Percentiles rank a stretch among this genome's conserved stretches.
Evolutionary conservation across 768 basidiomycete species (phyloP).

Genomic region (Leccinellum albellum): DNA sequence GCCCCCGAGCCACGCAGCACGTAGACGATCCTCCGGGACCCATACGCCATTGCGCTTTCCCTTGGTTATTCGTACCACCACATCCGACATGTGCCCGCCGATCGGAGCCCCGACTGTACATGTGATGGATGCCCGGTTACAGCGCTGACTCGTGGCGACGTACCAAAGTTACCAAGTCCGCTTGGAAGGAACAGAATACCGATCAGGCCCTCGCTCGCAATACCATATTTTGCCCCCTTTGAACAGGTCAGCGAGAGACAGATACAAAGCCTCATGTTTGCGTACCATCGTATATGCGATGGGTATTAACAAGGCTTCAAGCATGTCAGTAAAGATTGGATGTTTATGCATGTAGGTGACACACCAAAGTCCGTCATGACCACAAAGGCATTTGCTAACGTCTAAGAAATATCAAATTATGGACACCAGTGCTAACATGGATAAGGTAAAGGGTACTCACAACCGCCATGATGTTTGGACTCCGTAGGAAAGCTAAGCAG

Average conservation of each 20-base stretch:
- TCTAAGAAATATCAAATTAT: conserved; percentile 31
- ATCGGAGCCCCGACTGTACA: conserved; percentile 54
- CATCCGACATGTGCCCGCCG: conserved; percentile 58
- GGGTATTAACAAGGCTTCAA: conserved; percentile 48
- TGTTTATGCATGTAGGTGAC: conserved; percentile 22
- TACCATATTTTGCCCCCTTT: conserved; percentile 44
- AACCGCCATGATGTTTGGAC: conserved; percentile 54
- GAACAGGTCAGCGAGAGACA: not conserved
- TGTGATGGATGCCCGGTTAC: not conserved
- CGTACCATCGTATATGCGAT: conserved; percentile 65
- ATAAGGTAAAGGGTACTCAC: conserved; percentile 41
- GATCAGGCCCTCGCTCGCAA: conserved; percentile 20
- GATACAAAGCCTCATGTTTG: not conserved
- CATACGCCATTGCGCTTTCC: conserved; percentile 49
- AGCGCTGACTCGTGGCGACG: not conserved
- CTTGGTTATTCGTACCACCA: conserved; percentile 45
- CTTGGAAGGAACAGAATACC: conserved; percentile 26
- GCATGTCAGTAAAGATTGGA: not conserved
- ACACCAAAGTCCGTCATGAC: conserved; percentile 30
- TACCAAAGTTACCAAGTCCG: conserved; percentile 26
- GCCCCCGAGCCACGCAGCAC: conserved; percentile 46
- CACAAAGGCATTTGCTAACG: conserved; percentile 34
- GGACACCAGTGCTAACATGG: too few relatives aligned
- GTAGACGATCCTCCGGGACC: conserved; percentile 68
- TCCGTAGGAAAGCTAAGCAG: conserved; percentile 48